These are phyloP conservation scores for Glycine latifolia DNA, from an alignment of 306 rosid genomes.

Conservation along the genomic window DNA sequence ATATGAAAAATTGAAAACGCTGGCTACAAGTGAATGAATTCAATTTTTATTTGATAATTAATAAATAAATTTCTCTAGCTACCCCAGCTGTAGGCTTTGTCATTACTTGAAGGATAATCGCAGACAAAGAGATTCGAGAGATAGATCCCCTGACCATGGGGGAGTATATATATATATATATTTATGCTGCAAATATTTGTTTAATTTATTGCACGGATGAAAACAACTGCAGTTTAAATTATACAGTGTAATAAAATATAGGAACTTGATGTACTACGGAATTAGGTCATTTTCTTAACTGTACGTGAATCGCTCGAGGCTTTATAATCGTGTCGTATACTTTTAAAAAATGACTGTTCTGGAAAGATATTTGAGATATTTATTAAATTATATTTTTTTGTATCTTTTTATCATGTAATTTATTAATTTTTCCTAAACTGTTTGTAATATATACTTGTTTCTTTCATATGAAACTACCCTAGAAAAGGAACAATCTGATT, in stretches of 20 bases:
- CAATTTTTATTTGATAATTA: neutral
- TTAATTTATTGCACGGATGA: constrained; percentile 26
- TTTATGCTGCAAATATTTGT: neutral
- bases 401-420: too few relatives aligned
- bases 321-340: too few relatives aligned
- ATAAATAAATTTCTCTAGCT: neutral
- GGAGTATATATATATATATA: too few relatives aligned
- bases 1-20: neutral
- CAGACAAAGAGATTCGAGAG: neutral
- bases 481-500: too few relatives aligned
- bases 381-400: too few relatives aligned
- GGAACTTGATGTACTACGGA: neutral
- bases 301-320: too few relatives aligned
- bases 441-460: too few relatives aligned
- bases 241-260: neutral
- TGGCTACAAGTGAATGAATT: constrained; percentile 6
- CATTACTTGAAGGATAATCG: constrained; percentile 25
- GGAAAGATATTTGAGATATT: too few relatives aligned
- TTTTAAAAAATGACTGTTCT: neutral
- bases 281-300: too few relatives aligned
- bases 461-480: too few relatives aligned
- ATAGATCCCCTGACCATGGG: neutral
- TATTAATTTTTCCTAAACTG: too few relatives aligned
- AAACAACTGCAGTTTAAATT: constrained; percentile 4
- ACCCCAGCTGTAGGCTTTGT: constrained; percentile 39